Evolutionary conservation across 768 basidiomycete species (phyloP), one percentile per base, ranked within the genome.

Genomic region (Tremella mesenterica): DNA sequence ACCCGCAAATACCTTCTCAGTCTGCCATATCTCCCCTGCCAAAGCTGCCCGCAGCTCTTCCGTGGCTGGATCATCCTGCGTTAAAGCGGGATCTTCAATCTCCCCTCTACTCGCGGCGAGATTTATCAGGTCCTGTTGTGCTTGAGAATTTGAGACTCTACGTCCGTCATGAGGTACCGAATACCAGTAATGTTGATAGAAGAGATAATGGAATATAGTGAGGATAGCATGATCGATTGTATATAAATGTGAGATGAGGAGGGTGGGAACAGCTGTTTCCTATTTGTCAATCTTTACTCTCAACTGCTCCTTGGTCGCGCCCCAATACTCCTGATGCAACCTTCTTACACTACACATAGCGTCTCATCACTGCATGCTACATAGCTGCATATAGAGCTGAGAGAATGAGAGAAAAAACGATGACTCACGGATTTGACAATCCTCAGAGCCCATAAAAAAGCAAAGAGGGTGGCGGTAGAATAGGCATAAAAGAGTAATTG

Each of bases 401-500:
- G 25, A 49, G 20, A 8, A 14, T 1, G n/a, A 20, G 4, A 26
- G 12, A 9, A 18, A 27, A 23, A 36, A 18, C 13, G 7, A 4
- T 34, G 13, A 78, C 86, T 66, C 61, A 90, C 93, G 71, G 85
- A 81, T 65, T 85, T 82, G 46, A 92, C 82, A n/a, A 83, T 85
- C 54, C 82, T 82, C 50, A 97, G 70, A 27, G 90, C 93, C 90
- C 92, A 95, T 2, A 79, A 79, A 21, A 92, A 80, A 0, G 82
- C 87, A 13, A 83, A 77, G 38, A 97, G 80, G 34, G 84, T 88
- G 23, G 84, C 71, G 52, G 85, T 83, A 9, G 92, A 96, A 77
- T 99, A 99, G 18, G 91, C 78, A 74, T 97, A 97, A 68, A 93
- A 79, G 72, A 83, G 86, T 56, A 96, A 79, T 74, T 99, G 95